Conservation (phyloP, 2,329 filamentous ascomycete genomes). For the Phyllosticta capitalensis region DNA sequence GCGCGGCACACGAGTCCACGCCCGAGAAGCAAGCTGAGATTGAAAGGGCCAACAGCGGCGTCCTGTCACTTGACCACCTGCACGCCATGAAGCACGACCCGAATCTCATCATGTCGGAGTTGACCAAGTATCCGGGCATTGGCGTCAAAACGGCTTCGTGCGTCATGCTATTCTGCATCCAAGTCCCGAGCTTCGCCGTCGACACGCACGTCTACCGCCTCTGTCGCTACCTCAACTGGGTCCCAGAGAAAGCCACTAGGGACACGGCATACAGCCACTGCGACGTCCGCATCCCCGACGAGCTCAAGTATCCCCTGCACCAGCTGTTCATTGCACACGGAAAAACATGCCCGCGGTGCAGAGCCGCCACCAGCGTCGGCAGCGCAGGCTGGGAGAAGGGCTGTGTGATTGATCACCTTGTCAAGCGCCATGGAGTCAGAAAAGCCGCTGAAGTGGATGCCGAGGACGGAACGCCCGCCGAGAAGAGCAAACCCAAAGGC, state of each 20-base stretch:
- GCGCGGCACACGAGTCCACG: conserved; percentile 36
- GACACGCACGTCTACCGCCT: conserved; percentile 59
- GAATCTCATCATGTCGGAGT: conserved; percentile 47
- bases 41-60: conserved; percentile 44
- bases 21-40: conserved; percentile 50
- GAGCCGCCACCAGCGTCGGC: conserved; percentile 50
- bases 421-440: conserved; percentile 46
- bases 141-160: conserved; percentile 59
- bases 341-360: conserved; percentile 51
- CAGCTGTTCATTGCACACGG: conserved; percentile 54
- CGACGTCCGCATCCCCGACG: conserved; percentile 51
- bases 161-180: conserved; percentile 55
- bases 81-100: conserved; percentile 40
- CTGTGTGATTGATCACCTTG: conserved; percentile 55
- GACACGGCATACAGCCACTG: conserved; percentile 50
- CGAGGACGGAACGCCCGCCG: not conserved
- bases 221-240: conserved; percentile 52
- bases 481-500: not conserved
- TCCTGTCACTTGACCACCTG: conserved; percentile 56
- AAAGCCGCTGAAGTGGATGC: conserved; percentile 28
- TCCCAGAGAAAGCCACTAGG: conserved; percentile 41
- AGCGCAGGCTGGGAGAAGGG: conserved; percentile 55
- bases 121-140: conserved; percentile 53
- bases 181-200: conserved; percentile 54
- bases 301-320: conserved; percentile 55